Evolutionary conservation across 2,329 filamentous ascomycete genomes (phyloP), one percentile per base, ranked within the genome.

Genomic region (Neurospora sp.): DNA sequence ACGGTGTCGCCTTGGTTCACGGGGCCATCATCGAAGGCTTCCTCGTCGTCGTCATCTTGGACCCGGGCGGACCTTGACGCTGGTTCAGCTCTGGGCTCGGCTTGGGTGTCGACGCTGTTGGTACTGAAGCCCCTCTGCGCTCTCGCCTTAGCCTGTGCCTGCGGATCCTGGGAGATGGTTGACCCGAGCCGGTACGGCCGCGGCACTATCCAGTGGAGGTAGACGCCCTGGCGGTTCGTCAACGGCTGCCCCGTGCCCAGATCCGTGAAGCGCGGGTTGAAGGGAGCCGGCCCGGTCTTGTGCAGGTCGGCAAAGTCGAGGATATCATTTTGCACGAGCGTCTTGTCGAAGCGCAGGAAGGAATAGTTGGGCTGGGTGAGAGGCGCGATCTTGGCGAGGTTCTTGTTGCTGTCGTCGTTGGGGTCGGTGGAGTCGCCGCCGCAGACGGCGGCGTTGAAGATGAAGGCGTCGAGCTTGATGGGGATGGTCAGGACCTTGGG

Each of bases 351-450:
- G 0, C 81, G 80, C 0, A 84, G 74, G 66, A 79, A 81, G 0
- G 79, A 81, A 75, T 83, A 84, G 76, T 84, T 83, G 5, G 82
- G 83, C 70, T 84, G 82, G 1, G 78, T 80, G 52, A 83, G 80
- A 37, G 82, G 82, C 0, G 74, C 75, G 67, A 84, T 82, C 4
- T 72, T 74, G 8, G 75, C 75, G 17, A 74, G 37, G 37, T 38
- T 3, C 37, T 38, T 38, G 37, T 38, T 38, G 10, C 10, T 4
- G 10, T 38, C 10, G 2, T 38, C 3, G 37, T 4, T 71, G 6
- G 71, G 73, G 0, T 71, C 39, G 57, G 11, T 15, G 11, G 67
- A 41, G 4, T 40, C 17, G 11, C 37, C 72, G 36, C 72, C 71
- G 72, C 79, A 80, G 38, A 79, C 76, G 1, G 67, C 67, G 19